These are phyloP conservation scores for Pisolithus albus DNA, from an alignment of 768 basidiomycete genomes.

Conservation along the genomic window DNA sequence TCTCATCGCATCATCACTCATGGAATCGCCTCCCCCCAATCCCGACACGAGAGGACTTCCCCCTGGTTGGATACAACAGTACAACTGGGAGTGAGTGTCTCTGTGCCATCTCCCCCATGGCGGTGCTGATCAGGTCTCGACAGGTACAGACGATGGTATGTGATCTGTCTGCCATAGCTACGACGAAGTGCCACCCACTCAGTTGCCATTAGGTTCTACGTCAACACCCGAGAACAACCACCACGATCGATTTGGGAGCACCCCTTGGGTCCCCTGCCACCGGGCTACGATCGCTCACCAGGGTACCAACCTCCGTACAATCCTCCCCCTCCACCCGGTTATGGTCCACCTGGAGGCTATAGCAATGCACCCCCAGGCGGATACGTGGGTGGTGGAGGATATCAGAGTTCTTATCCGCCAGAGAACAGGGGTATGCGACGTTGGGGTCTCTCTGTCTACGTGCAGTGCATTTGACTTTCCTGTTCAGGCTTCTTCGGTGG, in stretches of 20 bases:
- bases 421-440: conserved; percentile 19
- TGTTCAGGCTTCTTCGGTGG: conserved; percentile 29
- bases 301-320: conserved; percentile 14
- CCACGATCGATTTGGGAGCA: conserved; percentile 66
- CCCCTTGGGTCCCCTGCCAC: conserved; percentile 58
- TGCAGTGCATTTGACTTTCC: conserved; percentile 2
- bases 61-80: conserved; percentile 63
- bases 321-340: too few species aligned
- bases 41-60: conserved; percentile 60
- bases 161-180: conserved; percentile 10
- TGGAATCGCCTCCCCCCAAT: conserved; percentile 40
- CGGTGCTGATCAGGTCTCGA: conserved; percentile 6
- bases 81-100: conserved; percentile 53
- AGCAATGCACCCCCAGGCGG: conserved; percentile 11
- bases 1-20: conserved; percentile 15
- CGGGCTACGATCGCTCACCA: conserved; percentile 10
- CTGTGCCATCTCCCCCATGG: not conserved
- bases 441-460: not conserved
- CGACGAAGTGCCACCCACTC: not conserved
- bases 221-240: conserved; percentile 56
- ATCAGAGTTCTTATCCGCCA: conserved; percentile 12
- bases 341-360: conserved; percentile 14
- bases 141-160: conserved; percentile 62
- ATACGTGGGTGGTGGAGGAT: conserved; percentile 10
- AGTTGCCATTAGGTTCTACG: conserved; percentile 57